Base-by-base conservation (phyloP, 768 basidiomycete genomes). In the Termitomyces heimii region DNA sequence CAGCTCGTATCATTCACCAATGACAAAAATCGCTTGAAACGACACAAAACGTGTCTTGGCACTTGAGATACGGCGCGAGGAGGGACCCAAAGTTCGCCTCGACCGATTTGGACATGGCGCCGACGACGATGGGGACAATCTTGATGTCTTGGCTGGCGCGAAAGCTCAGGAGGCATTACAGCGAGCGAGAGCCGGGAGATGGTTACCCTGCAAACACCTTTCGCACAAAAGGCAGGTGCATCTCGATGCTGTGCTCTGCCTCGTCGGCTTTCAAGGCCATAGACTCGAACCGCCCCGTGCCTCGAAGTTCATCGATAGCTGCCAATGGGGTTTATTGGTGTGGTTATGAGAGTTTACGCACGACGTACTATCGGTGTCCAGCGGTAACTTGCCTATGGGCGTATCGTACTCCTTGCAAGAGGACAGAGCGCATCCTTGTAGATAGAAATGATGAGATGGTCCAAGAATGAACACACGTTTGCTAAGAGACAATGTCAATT, bases 1-100 rank as follows among this genome's bases (percentile, higher is more conserved):
- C 18, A 16, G 40, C 46, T 28, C 1, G 9, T 16, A 24, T 37
- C 44, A 5, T 82, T 60, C 54, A 94, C 95, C 97, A 99, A 70
- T 99, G 97, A 67, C 97, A 98, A 69, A 99, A 99, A 70, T 99
- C 97, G 57, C 90, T 92, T 5, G 95, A 98, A 52, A 97, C 81
- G 44, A 98, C 86, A 65, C 86, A 94, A 59, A 98, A 78, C 0
- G 94, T 98, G 58, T 88, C 85, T 2, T 86, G 82, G 59, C 84
- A 75, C 3, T 81, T 78, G 52, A 98, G 80, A 70, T 91, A 95
- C 0, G 89, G 88, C 0, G 90, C 92, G 2, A 99, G 75, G 10
- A 94, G 70, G 3, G 71, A 66, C 5, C 94, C 94, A 64, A 80
- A 93, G 2, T 69, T 61, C 28, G 72, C 74, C 65, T 98, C 92